Conservation (phyloP, 768 basidiomycete species). For the Dacryopinax spathularia region DNA sequence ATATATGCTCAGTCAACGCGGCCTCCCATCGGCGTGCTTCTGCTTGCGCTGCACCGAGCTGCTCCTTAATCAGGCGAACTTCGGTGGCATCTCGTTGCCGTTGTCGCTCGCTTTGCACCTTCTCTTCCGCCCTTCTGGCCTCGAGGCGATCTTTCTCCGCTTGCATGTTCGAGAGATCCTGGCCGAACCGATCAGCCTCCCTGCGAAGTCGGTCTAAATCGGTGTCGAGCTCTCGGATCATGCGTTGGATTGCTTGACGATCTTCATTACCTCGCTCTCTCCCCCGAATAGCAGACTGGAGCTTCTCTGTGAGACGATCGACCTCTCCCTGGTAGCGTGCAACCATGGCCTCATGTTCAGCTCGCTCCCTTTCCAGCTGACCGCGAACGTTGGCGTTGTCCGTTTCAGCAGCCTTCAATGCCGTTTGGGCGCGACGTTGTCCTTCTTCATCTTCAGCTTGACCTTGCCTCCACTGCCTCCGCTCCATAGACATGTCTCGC, state of each 20-base stretch:
- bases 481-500: neutral
- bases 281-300: conserved; percentile 51
- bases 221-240: conserved; percentile 51
- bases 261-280: conserved; percentile 46
- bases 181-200: conserved; percentile 65
- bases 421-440: conserved; percentile 44
- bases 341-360: conserved; percentile 24
- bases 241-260: conserved; percentile 49
- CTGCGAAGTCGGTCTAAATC: conserved; percentile 61
- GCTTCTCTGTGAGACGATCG: conserved; percentile 42
- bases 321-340: conserved; percentile 39
- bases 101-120: conserved; percentile 32
- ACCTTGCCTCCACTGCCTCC: neutral
- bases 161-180: conserved; percentile 54
- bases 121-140: conserved; percentile 27
- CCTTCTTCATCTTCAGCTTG: conserved; percentile 37
- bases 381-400: conserved; percentile 50
- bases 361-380: conserved; percentile 52
- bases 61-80: conserved; percentile 50
- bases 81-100: conserved; percentile 56
- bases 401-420: conserved; percentile 50
- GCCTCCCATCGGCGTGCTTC: conserved; percentile 36
- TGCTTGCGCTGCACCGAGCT: conserved; percentile 37
- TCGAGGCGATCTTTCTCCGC: conserved; percentile 41
- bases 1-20: conserved; percentile 42